Conservation (phyloP, 768 basidiomycete genomes). For the Glaciozyma antarctica region DNA sequence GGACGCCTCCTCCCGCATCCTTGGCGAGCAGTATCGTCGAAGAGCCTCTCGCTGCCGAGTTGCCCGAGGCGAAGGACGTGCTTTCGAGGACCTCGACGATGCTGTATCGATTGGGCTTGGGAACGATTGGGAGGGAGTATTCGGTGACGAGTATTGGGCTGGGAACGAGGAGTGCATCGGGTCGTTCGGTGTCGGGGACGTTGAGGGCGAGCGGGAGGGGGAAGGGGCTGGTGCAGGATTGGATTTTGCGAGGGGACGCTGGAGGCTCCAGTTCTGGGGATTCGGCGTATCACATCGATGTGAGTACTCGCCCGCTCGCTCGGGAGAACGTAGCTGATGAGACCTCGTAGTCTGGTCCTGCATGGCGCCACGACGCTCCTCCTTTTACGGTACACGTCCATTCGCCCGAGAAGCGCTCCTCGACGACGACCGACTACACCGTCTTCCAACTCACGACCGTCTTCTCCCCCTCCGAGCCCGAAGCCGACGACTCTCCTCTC, state of each 20-base stretch:
- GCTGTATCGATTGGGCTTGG: not conserved
- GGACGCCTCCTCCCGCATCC: not conserved
- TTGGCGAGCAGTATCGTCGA: not conserved
- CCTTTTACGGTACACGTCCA: slow-evolving; percentile 66
- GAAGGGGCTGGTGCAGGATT: slow-evolving; percentile 3
- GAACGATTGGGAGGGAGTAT: not conserved
- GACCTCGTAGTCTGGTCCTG: slow-evolving; percentile 38
- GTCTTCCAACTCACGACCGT: slow-evolving; percentile 65
- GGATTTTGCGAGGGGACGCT: slow-evolving; percentile 27
- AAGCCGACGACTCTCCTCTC: slow-evolving; percentile 28
- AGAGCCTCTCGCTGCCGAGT: not conserved
- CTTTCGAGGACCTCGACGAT: not conserved
- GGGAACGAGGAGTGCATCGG: not conserved
- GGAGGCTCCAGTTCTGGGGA: slow-evolving; percentile 5
- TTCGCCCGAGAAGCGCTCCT: slow-evolving; percentile 65
- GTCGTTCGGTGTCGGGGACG: not conserved
- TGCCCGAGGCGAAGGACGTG: not conserved
- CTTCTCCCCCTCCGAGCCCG: slow-evolving; percentile 44
- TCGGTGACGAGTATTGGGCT: not conserved
- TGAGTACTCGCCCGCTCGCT: not conserved
- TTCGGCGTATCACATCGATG: not conserved
- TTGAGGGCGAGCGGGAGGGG: not conserved
- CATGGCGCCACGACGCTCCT: slow-evolving; percentile 66
- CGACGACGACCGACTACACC: slow-evolving; percentile 60
- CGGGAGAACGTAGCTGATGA: not conserved